Percentiles rank a stretch among this genome's conserved stretches.
phyloP scores from a whole-genome alignment of 2,329 filamentous ascomycete species.

The Keithomyces neogunnii region DNA sequence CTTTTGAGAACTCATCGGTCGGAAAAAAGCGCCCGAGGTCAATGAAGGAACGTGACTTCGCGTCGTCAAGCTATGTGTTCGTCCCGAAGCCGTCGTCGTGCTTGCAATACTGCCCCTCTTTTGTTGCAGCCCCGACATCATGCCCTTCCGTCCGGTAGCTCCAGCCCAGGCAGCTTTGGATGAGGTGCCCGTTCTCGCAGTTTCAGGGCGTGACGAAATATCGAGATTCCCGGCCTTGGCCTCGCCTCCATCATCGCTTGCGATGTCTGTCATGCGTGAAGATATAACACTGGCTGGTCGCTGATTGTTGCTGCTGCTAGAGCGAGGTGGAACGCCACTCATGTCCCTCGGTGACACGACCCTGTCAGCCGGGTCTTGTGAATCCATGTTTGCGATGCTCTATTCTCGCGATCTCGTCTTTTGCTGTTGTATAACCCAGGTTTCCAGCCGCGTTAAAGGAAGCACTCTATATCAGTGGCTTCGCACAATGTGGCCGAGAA shows the following conservation, averaged over 20 bases:
- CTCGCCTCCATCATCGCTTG: slow-evolving; percentile 46
- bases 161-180: slow-evolving; percentile 39
- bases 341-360: slow-evolving; percentile 29
- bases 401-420: not conserved
- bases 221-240: slow-evolving; percentile 32
- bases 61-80: slow-evolving; percentile 53
- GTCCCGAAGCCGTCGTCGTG: slow-evolving; percentile 42
- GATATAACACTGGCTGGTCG: slow-evolving; percentile 60
- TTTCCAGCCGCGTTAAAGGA: not conserved
- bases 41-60: slow-evolving; percentile 85
- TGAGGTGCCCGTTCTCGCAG: slow-evolving; percentile 40
- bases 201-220: slow-evolving; percentile 41
- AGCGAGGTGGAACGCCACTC: slow-evolving; percentile 27
- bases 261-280: slow-evolving; percentile 61
- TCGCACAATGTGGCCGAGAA: not conserved
- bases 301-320: slow-evolving; percentile 25
- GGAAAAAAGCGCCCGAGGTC: slow-evolving; percentile 85
- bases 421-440: slow-evolving; percentile 10
- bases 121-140: slow-evolving; percentile 31
- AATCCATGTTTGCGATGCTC: slow-evolving; percentile 25
- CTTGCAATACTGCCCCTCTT: slow-evolving; percentile 35
- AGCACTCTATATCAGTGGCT: not conserved
- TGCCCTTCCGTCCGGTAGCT: slow-evolving; percentile 47
- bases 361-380: slow-evolving; percentile 25
- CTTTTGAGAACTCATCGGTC: slow-evolving; percentile 92